phyloP scores from a whole-genome alignment of 257 asterid genomes.

The Solanum rostratum region DNA sequence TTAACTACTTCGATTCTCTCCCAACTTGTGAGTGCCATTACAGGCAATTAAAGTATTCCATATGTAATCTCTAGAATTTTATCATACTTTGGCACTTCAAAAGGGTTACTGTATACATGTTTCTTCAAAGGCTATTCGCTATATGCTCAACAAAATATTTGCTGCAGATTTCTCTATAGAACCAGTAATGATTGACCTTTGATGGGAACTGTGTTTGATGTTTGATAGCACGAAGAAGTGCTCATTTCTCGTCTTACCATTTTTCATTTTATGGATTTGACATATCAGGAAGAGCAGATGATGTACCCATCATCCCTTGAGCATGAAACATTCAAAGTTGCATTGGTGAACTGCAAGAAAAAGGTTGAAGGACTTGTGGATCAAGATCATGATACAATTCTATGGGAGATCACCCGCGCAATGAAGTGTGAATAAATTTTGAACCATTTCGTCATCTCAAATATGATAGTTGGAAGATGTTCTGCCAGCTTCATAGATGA shows the following conservation, averaged over 20 bases:
- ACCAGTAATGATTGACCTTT: background rate
- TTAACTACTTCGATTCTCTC: background rate
- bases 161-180: background rate
- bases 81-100: background rate
- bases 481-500: background rate
- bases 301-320: conserved; percentile 74
- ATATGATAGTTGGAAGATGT: background rate
- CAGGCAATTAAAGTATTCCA: background rate
- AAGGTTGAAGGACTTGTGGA: conserved; percentile 8
- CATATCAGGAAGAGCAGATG: conserved; percentile 71
- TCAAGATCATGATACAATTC: conserved; percentile 12
- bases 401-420: conserved; percentile 85
- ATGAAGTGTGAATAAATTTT: conserved; percentile 19
- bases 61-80: background rate
- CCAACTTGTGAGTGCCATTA: background rate
- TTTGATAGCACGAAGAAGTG: background rate
- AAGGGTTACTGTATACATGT: background rate
- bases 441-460: background rate
- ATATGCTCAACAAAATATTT: background rate
- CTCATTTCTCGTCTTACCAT: background rate
- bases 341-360: conserved; percentile 45
- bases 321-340: conserved; percentile 56
- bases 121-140: background rate
- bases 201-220: background rate
- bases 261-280: background rate